Evolutionary conservation across 106 monocot species (phyloP).

Genomic region (Phalaenopsis aphrodite): DNA sequence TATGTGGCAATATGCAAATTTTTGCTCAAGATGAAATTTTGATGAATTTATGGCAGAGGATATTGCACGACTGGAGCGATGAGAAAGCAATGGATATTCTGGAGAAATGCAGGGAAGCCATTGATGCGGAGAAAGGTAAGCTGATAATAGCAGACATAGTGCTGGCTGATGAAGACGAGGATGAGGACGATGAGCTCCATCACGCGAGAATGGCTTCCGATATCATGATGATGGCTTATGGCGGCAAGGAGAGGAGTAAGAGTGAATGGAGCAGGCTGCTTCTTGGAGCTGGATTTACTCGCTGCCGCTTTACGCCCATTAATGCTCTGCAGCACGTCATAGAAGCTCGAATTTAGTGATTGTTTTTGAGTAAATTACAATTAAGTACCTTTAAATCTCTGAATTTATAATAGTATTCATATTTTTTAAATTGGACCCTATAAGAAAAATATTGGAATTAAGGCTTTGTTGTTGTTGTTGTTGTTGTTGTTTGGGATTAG

Average conservation of each 20-base stretch:
- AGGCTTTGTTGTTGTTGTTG: too few relatives aligned
- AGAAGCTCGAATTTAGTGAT: constrained; percentile 3
- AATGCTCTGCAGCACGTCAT: constrained; percentile 8
- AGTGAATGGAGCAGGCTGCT: constrained; percentile 13
- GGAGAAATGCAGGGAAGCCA: constrained; percentile 11
- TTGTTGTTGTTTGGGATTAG: too few relatives aligned
- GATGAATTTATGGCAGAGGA: background rate
- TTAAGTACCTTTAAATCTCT: too few relatives aligned
- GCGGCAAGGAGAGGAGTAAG: constrained; percentile 12
- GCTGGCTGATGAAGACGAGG: background rate
- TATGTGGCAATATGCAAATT: too few relatives aligned
- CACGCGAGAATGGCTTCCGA: constrained; percentile 3
- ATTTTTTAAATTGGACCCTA: too few relatives aligned
- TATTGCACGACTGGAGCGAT: constrained; percentile 8
- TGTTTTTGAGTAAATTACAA: too few relatives aligned
- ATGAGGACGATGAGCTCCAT: background rate
- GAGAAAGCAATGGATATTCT: background rate
- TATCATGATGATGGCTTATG: constrained; percentile 8
- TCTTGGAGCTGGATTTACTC: constrained; percentile 2
- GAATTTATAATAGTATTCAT: too few relatives aligned
- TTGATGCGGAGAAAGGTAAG: constrained; percentile 2
- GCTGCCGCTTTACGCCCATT: background rate
- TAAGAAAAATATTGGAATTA: too few relatives aligned
- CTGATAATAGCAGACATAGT: constrained; percentile 9
- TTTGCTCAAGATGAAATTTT: background rate